A percentile compares a stretch with the other conserved stretches of the same genome.
Evolutionary conservation across 306 rosid genomes (phyloP).

Genomic region (Cucurbita maxima): DNA sequence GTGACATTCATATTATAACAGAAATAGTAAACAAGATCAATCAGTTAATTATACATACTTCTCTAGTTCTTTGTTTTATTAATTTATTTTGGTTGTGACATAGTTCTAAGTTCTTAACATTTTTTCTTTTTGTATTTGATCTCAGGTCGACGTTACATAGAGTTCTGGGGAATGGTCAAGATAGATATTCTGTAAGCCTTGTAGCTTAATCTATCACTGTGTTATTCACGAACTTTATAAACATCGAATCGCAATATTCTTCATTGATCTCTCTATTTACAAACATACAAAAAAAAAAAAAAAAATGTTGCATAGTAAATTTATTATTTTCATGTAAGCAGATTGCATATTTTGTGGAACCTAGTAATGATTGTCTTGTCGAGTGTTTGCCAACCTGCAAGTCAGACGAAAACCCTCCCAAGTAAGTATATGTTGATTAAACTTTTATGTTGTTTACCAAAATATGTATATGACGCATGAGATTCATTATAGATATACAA

Average conservation of each 20-base stretch:
- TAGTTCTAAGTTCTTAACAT: background rate
- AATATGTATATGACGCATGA: background rate
- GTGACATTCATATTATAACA: background rate
- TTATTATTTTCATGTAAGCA: slow-evolving; percentile 17
- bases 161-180: slow-evolving; percentile 69
- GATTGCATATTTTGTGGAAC: slow-evolving; percentile 82
- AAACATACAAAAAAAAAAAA: background rate
- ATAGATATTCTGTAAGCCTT: slow-evolving; percentile 72
- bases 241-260: background rate
- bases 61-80: background rate
- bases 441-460: background rate
- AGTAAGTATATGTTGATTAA: slow-evolving; percentile 32
- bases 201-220: background rate
- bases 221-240: background rate
- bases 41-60: background rate
- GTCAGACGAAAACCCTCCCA: slow-evolving; percentile 69
- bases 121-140: slow-evolving; percentile 5
- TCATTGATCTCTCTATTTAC: background rate
- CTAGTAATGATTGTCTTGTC: slow-evolving; percentile 66
- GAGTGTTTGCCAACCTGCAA: slow-evolving; percentile 86
- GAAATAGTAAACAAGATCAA: background rate
- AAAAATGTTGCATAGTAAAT: background rate
- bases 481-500: background rate
- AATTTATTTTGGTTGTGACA: no score
- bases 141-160: slow-evolving; percentile 92